Percentiles rank a stretch among this genome's conserved stretches.
Evolutionary conservation across 768 basidiomycete species (phyloP).

Genomic region (Boletus eberwhitei): DNA sequence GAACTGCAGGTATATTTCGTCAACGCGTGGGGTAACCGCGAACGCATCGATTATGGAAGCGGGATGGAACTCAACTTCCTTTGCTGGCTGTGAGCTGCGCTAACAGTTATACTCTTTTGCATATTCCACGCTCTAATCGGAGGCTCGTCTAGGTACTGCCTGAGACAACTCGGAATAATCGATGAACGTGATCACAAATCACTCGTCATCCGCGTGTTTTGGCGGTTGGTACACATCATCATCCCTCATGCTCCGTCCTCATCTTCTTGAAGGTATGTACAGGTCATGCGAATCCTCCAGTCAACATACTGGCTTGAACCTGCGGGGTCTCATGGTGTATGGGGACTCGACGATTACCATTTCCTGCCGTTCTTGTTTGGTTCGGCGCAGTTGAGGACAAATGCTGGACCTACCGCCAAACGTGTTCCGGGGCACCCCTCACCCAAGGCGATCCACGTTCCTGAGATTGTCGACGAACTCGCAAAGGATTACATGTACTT

Average conservation of each 20-base stretch:
- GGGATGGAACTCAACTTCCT: slow-evolving; percentile 99
- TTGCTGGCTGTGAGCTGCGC: slow-evolving; percentile 81
- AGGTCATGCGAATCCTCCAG: slow-evolving; percentile 82
- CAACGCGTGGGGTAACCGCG: slow-evolving; percentile 88
- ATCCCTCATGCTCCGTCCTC: not conserved
- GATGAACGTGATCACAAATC: slow-evolving; percentile 63
- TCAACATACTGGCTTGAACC: slow-evolving; percentile 97
- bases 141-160: slow-evolving; percentile 62
- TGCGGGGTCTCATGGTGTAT: slow-evolving; percentile 98
- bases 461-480: slow-evolving; percentile 89
- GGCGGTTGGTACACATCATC: slow-evolving; percentile 52
- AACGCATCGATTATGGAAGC: slow-evolving; percentile 97
- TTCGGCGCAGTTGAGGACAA: slow-evolving; percentile 59
- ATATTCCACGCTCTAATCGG: not conserved
- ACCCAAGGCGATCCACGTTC: slow-evolving; percentile 90
- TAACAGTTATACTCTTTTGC: not conserved
- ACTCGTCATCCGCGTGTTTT: slow-evolving; percentile 83
- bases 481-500: slow-evolving; percentile 95
- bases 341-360: slow-evolving; percentile 97
- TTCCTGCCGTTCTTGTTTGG: slow-evolving; percentile 92
- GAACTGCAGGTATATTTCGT: slow-evolving; percentile 81
- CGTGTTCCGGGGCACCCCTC: slow-evolving; percentile 63
- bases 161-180: slow-evolving; percentile 68
- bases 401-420: not conserved
- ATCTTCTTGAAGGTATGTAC: slow-evolving; percentile 53